Base-by-base conservation (phyloP, 106 monocot genomes). In the Acorus gramineus region DNA sequence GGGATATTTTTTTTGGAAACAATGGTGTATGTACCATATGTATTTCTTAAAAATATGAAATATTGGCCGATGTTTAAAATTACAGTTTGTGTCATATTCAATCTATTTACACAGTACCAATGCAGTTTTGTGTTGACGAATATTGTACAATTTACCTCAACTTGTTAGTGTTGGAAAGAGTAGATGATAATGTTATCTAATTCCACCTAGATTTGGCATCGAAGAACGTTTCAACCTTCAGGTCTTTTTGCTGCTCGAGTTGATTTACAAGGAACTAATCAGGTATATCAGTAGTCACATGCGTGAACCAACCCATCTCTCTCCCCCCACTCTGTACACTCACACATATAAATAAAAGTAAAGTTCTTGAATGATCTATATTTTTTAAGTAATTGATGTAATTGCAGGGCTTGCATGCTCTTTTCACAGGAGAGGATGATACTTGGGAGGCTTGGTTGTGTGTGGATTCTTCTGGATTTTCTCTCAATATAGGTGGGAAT, bases 401-500 rank as follows among this genome's bases (percentile, higher is more conserved):
- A 64, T 65, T 57, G n/a, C 68, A 98, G 98, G 92, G 81, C 8
- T 73, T 85, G 76, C 85, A 98, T 83, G 98, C 92, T 63, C 90
- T 98, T 77, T 98, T 98, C 81, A 98, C 92, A 46, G 98, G 98
- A 58, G 98, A 92, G 69, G 98, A 98, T 79, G 85, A 83, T 61
- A 85, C 85, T 60, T 98, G 98, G 98, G 98, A 98, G 44, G 92
- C 92, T 66, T 92, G 74, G 85, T 77, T 98, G 59, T 74, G 61
- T 44, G 74, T 65, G 77, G 82, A 77, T 50, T 69, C 48, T 50
- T 66, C 84, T 69, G 80, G 84, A 56, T 72, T 80, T 70, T 46
- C 75, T 58, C 50, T 85, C 50, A 77, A 60, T 13, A 44, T 74
- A 9, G 77, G 82, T 47, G 82, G 90, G 61, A 81, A 73, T 70